phyloP scores from a whole-genome alignment of 2,329 filamentous ascomycete genomes.

The Fusarium sp. region DNA sequence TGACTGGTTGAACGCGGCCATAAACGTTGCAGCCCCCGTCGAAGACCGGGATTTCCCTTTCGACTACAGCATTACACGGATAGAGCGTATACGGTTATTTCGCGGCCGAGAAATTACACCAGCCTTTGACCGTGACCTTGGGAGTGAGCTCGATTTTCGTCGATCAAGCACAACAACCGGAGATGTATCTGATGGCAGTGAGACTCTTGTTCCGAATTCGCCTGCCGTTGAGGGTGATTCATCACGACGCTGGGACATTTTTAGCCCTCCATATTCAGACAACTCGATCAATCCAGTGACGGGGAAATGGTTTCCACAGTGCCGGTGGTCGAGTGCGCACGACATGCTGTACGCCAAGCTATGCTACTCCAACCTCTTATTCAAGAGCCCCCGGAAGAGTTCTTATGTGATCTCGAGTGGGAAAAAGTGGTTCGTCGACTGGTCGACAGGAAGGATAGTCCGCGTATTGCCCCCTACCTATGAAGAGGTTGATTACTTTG shows the following conservation, averaged over 20 bases:
- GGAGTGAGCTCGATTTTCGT: background rate
- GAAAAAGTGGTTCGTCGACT: constrained; percentile 70
- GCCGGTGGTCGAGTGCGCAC: constrained; percentile 66
- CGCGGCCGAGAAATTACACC: background rate
- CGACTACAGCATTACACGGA: background rate
- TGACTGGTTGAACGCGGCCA: background rate
- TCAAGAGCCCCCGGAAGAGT: constrained; percentile 67
- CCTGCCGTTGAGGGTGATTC: background rate
- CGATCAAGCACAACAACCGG: background rate
- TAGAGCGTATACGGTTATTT: background rate
- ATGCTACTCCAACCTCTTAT: constrained; percentile 68
- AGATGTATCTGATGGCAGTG: background rate
- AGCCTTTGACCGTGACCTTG: background rate
- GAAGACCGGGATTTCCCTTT: background rate
- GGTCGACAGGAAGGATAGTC: constrained; percentile 66
- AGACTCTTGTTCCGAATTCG: background rate
- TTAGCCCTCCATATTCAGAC: background rate
- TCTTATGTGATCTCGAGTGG: constrained; percentile 68
- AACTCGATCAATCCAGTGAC: constrained; percentile 55
- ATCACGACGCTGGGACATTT: background rate
- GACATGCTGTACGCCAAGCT: constrained; percentile 70
- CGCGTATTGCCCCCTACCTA: constrained; percentile 66
- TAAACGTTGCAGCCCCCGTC: background rate
- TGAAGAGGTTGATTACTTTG: constrained; percentile 61
- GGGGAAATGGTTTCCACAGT: constrained; percentile 67